Base-by-base conservation (phyloP, 805 yeast species). In the Starmera dryadoides region DNA sequence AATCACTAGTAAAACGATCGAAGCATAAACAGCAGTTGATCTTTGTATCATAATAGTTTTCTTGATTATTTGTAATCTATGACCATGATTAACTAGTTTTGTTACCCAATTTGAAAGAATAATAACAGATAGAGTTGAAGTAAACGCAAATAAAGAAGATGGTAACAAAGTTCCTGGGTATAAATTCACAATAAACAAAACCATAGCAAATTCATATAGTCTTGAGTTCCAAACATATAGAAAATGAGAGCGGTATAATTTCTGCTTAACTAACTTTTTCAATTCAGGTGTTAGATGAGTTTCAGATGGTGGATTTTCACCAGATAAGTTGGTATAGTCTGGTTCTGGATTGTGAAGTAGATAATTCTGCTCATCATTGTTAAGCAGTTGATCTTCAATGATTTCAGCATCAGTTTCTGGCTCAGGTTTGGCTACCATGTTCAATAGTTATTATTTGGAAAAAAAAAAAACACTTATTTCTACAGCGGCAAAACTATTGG, bases 181-280 rank as follows among this genome's bases (percentile, higher is more conserved):
- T 29, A 62, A 40, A 22, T 52, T 48, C 21, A 64, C 60, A 26
- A 65, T 55, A 35, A 62, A 57, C 12, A 65, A 42, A 11, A 58
- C 59, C 6, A 64, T 56, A 14, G 65, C 66, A 46, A 53, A 66
- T 42, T 64, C 66, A 46, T 64, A 65, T n/a, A 59, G 52, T 8
- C 70, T 52, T 18, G 60, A 47, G 45, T 65, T 65, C 68, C 69
- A 64, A 12, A 65, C 56, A 17, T 63, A 64, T 10, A 64, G 50
- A 16, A 48, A 45, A 39, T 64, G 69, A 3, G 67, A 63, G 8
- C 55, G 34, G 42, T 60, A 62, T 3, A 50, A 35, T 30, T 42
- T 43, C 3, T 15, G 22, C 18, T 43, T 37, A 7, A 44, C 36
- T 14, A 32, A 30, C 12, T 14, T 9, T 6, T 31, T 28, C 6